Evolutionary conservation across 129 eudicot species (phyloP), one percentile per base, ranked within the genome.

Genomic region (Ambrosia trifida): DNA sequence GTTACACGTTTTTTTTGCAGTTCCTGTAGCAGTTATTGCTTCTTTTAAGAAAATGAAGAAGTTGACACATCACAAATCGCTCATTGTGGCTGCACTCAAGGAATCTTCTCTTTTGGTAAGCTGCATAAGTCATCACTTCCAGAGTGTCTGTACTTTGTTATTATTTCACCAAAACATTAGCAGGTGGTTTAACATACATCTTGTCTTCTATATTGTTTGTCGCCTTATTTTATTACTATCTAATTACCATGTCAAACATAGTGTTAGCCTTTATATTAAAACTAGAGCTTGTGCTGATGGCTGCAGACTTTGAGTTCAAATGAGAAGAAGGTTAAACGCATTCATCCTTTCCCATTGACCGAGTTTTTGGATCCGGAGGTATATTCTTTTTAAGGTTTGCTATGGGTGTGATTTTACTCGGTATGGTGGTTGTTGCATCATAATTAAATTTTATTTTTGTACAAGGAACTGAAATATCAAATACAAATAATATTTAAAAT

Each of bases 311-410:
- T 94, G 61, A 94, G 94, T 74, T 75, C 90, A 36, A 80, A 80
- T 67, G 90, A 83, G 72, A 94, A 82, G 85, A 94, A 81, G 75
- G 96, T 94, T 56, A 90, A 77, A 84, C 83, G 97, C 50, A 88
- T 90, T 71, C 90, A 84, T 84, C 96, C 99, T 64, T 85, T 94
- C 71, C 81, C 87, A 53, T 60, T 68, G 57, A 58, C 77, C 17
- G 95, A 89, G 58, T 60, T 76, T 70, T 75, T 75, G 77, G 97
- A 90, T 77, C 87, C 96, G n/a, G 83, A 83, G 96, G 99, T 90
- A 79, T 58, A 53, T 53, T 54, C 64, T 66, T 36, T 24, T 71
- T 66, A 20, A 24, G 28, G 62, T 30, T 57, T 33, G 43, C 43
- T 59, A 24, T 41, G 19, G 19, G 31, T 59, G 28, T 24, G 28